Evolutionary conservation across 495 filamentous ascomycete genomes (phyloP), one percentile per base, ranked within the genome.

Genomic region (Hypoxylon rickii): DNA sequence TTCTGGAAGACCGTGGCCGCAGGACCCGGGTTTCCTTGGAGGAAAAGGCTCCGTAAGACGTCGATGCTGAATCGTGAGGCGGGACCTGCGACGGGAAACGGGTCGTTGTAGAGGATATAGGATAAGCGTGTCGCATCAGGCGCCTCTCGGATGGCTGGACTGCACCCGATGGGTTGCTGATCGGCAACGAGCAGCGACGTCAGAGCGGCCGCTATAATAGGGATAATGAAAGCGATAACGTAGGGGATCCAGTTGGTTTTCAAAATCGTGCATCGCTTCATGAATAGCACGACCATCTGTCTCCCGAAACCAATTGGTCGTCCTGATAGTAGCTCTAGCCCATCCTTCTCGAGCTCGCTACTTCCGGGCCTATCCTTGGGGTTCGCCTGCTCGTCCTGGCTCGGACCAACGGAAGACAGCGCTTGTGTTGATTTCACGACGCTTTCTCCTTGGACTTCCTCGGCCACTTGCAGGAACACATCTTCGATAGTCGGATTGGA

Each of bases 401-500:
- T 20, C 10, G 52, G 34, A 38, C 59, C 56, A 15, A 39, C 11
- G 13, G 59, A 53, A 32, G 46, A 56, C 26, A n/a, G 24, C 34
- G 17, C 64, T 40, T 38, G 39, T 39, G 44, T 44, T 50, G 63
- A 58, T 58, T 20, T 41, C 40, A 31, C 49, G 21, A 49, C 46
- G 31, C 48, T 52, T 55, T 81, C 76, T 3, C 66, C 67, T 38
- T 67, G 66, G 46, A 82, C 73, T 65, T 93, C 89, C 47, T 88
- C 86, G 1, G 89, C 90, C 24, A 95, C 79, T 51, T 89, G 88
- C 49, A 95, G 71, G 69, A 96, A 96, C 0, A 94, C 88, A 62
- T 92, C 88, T 65, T 92, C 89, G 52, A 96, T 92, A 0, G 88
- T 93, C 2, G 91, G 91, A 0, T 90, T 90, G 21, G 83, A 85